A percentile compares a stretch with the other conserved stretches of the same genome.
Evolutionary conservation across 2,329 filamentous ascomycete species (phyloP).

Genomic region (Camillea tinctor): DNA sequence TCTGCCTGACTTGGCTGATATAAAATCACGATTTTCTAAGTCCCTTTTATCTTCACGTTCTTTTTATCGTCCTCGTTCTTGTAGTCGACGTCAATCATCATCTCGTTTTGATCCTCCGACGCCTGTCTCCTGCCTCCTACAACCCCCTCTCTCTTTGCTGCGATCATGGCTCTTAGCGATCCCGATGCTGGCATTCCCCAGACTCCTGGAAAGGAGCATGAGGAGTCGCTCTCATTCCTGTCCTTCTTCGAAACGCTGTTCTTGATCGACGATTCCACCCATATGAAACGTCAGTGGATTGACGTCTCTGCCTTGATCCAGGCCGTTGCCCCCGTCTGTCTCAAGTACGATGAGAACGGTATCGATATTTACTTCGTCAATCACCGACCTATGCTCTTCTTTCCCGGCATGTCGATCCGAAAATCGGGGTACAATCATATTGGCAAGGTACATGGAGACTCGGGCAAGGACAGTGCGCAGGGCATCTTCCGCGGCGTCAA

Average conservation of each 20-base stretch:
- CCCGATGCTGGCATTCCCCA: conserved; percentile 21
- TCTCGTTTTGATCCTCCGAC: background rate
- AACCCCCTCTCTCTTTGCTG: background rate
- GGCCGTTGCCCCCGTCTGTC: conserved; percentile 20
- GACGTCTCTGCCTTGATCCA: conserved; percentile 23
- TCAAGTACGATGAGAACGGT: conserved; percentile 25
- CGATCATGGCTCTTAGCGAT: conserved; percentile 6
- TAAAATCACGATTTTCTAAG: too few species aligned
- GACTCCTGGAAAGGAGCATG: conserved; percentile 15
- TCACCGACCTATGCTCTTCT: conserved; percentile 21
- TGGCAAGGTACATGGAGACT: conserved; percentile 24
- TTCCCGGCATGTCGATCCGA: conserved; percentile 24
- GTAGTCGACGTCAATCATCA: background rate
- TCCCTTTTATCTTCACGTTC: background rate
- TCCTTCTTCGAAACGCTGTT: conserved; percentile 24
- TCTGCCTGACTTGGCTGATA: background rate
- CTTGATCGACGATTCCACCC: conserved; percentile 22
- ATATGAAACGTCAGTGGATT: conserved; percentile 25
- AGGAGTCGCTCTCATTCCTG: conserved; percentile 22
- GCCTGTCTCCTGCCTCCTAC: background rate
- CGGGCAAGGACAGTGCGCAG: conserved; percentile 24
- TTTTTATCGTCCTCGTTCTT: background rate
- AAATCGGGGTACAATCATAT: conserved; percentile 29
- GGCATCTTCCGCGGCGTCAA: conserved; percentile 24
- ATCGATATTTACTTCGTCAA: conserved; percentile 59